Evolutionary conservation across 2,329 filamentous ascomycete species (phyloP), one percentile per base, ranked within the genome.

Genomic region (Cordyceps tenuipes): DNA sequence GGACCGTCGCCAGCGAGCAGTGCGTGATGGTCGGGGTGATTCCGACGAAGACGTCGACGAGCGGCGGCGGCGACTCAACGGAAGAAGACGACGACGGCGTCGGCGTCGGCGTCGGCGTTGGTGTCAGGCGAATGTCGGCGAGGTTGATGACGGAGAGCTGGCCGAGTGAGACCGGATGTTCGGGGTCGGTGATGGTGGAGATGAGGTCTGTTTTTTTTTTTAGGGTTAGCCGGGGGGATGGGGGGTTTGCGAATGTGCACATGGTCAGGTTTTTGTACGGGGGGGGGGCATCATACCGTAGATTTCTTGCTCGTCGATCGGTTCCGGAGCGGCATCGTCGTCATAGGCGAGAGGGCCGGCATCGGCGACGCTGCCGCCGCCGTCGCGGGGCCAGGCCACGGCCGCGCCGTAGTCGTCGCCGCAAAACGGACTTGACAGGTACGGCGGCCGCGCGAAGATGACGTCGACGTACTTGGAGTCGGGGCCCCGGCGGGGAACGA

Each of bases 11-110:
- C 46, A 99, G 83, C 55, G 90, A 96, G 78, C 94, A 99, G 75
- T 97, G 94, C 17, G 93, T 95, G 69, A 97, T 94, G 29, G 94
- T 99, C 10, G 94, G 94, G 12, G 94, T 99, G 66, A 99, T 88
- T 68, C 96, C 84, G 48, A 99, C 91, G 3, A 87, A 82, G 41
- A 97, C 91, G 44, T 79, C 87, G 75, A 78, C 91, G 77, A 82
- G 82, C 75, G 12, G 10, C 7, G 36, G 15, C 74, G 59, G 1
- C 29, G 29, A 29, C 29, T 6, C 29, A 77, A 75, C 31, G 76
- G 81, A 39, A 56, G 47, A 23, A 71, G 66, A 9, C 71, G 71
- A 13, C 41, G 69, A 62, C 0, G 68, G 74, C n/a, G 73, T 4
- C 71, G 71, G 8, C 41, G 69, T 62, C 0, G 68, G 74, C n/a